Percentiles rank a stretch among this genome's conserved stretches.
Conservation (phyloP, 768 basidiomycete genomes). For the Pulveroboletus sp. region DNA sequence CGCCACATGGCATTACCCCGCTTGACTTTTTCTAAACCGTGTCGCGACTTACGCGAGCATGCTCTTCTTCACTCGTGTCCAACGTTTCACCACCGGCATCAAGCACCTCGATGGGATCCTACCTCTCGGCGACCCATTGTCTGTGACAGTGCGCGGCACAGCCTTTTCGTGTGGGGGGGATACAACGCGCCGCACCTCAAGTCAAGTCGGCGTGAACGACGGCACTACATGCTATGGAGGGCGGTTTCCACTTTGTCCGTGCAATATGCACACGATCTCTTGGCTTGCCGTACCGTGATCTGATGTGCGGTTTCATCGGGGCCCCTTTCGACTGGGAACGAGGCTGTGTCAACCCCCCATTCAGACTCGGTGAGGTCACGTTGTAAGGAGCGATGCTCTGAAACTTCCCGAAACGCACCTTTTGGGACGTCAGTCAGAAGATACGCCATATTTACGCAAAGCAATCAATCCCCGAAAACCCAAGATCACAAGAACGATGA, state of each 20-base stretch:
- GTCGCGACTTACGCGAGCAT: background rate
- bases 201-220: background rate
- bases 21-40: background rate
- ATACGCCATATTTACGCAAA: background rate
- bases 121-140: too few relatives aligned
- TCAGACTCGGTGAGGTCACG: background rate
- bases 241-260: background rate
- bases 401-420: background rate
- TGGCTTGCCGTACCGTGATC: background rate
- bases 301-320: slow-evolving; percentile 1
- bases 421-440: background rate
- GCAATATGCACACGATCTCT: background rate
- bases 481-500: background rate
- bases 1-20: background rate
- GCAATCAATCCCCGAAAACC: background rate
- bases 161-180: background rate
- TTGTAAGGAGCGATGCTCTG: background rate
- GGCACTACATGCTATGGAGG: too few relatives aligned
- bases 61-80: too few relatives aligned
- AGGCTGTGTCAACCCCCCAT: background rate
- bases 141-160: too few relatives aligned
- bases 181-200: background rate
- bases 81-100: background rate
- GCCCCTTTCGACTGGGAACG: background rate
- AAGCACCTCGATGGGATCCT: background rate